Evolutionary conservation across 306 rosid species (phyloP).

Genomic region (Clitoria ternatea): DNA sequence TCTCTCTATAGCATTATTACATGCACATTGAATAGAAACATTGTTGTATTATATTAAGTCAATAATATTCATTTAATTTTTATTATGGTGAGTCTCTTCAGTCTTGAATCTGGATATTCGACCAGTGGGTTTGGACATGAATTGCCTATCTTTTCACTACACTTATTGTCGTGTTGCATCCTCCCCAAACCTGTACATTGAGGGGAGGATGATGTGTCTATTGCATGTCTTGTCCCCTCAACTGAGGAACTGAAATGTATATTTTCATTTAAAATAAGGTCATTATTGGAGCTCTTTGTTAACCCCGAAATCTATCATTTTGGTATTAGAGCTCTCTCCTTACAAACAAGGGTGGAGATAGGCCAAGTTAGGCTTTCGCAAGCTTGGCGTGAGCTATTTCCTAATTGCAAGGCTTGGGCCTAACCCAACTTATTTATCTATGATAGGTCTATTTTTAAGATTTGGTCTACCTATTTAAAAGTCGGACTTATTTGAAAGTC

Average conservation of each 20-base stretch:
- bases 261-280: not conserved
- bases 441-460: no score
- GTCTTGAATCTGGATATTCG: not conserved
- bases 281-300: not conserved
- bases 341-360: not conserved
- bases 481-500: no score
- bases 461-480: no score
- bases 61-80: slow-evolving; percentile 2
- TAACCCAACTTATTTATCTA: no score
- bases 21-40: slow-evolving; percentile 14
- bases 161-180: not conserved
- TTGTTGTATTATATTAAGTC: not conserved
- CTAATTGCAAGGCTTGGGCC: no score
- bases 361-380: no score
- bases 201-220: not conserved
- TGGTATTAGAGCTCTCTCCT: not conserved
- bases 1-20: not conserved
- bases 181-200: not conserved
- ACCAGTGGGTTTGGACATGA: not conserved
- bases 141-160: not conserved
- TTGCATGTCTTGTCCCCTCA: not conserved
- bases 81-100: not conserved
- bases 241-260: not conserved
- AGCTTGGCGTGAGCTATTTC: no score
- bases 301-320: not conserved